phyloP scores from a whole-genome alignment of 1,284 basidiomycete genomes.

The Nidula niveotomentosa region DNA sequence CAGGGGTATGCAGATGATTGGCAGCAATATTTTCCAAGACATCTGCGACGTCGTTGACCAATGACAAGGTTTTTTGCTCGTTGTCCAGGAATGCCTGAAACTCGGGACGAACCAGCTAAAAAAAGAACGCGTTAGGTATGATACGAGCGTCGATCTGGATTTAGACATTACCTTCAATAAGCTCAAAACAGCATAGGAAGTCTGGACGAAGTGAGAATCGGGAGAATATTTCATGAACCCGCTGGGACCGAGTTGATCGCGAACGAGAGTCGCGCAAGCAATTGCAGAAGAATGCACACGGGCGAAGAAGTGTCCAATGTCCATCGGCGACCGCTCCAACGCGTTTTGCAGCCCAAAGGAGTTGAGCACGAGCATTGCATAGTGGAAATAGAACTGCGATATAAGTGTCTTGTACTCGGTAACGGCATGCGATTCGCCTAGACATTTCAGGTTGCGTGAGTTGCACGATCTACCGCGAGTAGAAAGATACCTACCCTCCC shows the following conservation, averaged over 20 bases:
- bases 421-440: slow-evolving; percentile 28
- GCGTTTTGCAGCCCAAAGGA: slow-evolving; percentile 96
- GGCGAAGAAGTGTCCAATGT: slow-evolving; percentile 87
- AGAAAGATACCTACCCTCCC: slow-evolving; percentile 23
- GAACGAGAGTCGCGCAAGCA: slow-evolving; percentile 65
- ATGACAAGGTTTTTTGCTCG: slow-evolving; percentile 67
- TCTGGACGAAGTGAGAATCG: slow-evolving; percentile 91
- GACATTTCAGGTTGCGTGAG: slow-evolving; percentile 5
- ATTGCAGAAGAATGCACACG: slow-evolving; percentile 80
- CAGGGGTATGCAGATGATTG: slow-evolving; percentile 79
- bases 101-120: slow-evolving; percentile 76
- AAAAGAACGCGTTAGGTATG: slow-evolving; percentile 1
- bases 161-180: slow-evolving; percentile 71
- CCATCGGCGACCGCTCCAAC: slow-evolving; percentile 69
- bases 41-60: slow-evolving; percentile 82
- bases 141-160: slow-evolving; percentile 1
- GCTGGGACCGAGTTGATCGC: slow-evolving; percentile 73
- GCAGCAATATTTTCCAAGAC: slow-evolving; percentile 75
- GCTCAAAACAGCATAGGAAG: slow-evolving; percentile 86
- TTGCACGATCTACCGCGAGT: neutral
- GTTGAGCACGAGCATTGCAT: slow-evolving; percentile 86
- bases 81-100: slow-evolving; percentile 78
- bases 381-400: slow-evolving; percentile 79
- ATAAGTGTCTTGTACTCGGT: slow-evolving; percentile 52
- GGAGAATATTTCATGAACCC: slow-evolving; percentile 85